Evolutionary conservation across 352 stramenopile genomes (phyloP).

Genomic region (Pythium guiyangense): DNA sequence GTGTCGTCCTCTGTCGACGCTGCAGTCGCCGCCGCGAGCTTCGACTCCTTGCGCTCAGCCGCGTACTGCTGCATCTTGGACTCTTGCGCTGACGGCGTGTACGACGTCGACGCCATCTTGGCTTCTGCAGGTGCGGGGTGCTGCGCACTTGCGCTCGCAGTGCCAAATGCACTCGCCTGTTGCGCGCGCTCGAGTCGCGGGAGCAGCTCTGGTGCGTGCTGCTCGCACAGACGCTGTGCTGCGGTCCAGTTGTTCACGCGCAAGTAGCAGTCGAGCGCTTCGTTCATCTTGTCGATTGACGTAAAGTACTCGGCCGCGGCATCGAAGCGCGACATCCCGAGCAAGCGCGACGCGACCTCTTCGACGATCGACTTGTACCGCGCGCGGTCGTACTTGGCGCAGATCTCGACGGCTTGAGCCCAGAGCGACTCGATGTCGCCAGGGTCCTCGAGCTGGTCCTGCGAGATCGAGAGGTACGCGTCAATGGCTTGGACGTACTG

Average conservation of each 20-base stretch:
- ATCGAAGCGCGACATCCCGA: slow-evolving; percentile 83
- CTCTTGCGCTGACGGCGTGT: slow-evolving; percentile 49
- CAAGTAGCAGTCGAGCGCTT: slow-evolving; percentile 87
- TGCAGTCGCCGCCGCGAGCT: slow-evolving; percentile 15
- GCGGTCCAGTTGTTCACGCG: slow-evolving; percentile 72
- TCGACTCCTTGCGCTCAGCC: slow-evolving; percentile 53
- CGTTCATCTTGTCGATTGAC: slow-evolving; percentile 89
- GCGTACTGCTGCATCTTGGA: slow-evolving; percentile 32
- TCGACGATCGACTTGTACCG: slow-evolving; percentile 88
- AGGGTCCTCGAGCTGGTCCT: slow-evolving; percentile 54
- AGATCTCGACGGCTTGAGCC: slow-evolving; percentile 87
- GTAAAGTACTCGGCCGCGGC: slow-evolving; percentile 86
- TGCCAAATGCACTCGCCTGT: slow-evolving; percentile 74
- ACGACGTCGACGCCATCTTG: slow-evolving; percentile 36
- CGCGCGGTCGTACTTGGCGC: slow-evolving; percentile 80
- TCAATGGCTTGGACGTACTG: slow-evolving; percentile 92
- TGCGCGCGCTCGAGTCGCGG: slow-evolving; percentile 78
- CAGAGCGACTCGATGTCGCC: slow-evolving; percentile 87
- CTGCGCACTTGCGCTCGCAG: slow-evolving; percentile 17
- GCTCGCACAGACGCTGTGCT: slow-evolving; percentile 74
- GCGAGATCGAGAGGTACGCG: slow-evolving; percentile 83
- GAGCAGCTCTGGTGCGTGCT: slow-evolving; percentile 74
- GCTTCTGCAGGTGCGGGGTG: slow-evolving; percentile 44
- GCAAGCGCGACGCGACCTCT: slow-evolving; percentile 82
- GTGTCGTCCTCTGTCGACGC: slow-evolving; percentile 25